These are phyloP conservation scores for Pelagomonas calceolata DNA, from an alignment of 108 stramenopile species.

Conservation along the genomic window DNA sequence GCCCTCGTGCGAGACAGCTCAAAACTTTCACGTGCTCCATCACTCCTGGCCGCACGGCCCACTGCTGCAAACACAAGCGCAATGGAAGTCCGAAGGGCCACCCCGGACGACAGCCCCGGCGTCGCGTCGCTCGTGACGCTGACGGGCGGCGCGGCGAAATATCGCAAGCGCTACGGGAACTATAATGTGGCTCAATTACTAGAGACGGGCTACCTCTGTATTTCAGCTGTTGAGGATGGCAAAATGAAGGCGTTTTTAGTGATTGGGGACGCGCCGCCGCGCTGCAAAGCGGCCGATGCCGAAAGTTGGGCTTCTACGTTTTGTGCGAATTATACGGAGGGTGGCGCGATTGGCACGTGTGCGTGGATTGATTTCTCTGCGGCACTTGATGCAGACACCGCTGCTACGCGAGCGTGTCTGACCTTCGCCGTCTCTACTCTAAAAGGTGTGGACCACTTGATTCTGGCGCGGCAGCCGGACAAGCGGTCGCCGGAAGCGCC, in stretches of 20 bases:
- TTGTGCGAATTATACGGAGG: background rate
- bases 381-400: constrained; percentile 5
- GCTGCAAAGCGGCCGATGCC: background rate
- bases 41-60: too few relatives aligned
- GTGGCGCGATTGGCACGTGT: constrained; percentile 17
- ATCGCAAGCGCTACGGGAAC: constrained; percentile 7
- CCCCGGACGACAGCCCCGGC: background rate
- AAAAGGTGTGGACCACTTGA: constrained; percentile 31
- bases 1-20: too few relatives aligned
- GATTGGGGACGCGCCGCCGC: constrained; percentile 4
- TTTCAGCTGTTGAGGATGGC: background rate
- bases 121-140: background rate
- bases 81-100: background rate
- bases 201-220: constrained; percentile 1
- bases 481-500: background rate
- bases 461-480: constrained; percentile 13
- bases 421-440: constrained; percentile 23
- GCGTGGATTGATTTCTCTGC: constrained; percentile 31
- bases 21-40: too few relatives aligned
- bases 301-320: background rate
- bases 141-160: constrained; percentile 8
- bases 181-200: constrained; percentile 8
- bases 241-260: background rate
- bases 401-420: constrained; percentile 18
- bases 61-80: too few relatives aligned